Base-by-base conservation (phyloP, 1,139 yeast genomes). In the Casaregolazyma lundiana region DNA sequence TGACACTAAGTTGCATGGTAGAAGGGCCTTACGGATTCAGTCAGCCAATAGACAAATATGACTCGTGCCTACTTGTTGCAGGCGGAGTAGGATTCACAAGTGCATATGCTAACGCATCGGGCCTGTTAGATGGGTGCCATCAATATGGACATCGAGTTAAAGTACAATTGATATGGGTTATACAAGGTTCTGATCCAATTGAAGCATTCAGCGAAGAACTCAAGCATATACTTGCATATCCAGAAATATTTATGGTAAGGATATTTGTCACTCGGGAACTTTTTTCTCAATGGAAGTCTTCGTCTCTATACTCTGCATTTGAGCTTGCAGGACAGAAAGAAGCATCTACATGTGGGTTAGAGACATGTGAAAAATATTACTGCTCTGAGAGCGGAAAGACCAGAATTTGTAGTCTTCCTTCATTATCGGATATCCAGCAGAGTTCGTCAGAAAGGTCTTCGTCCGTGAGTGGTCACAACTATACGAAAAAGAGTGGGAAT, bases 1-100 rank as follows among this genome's bases (percentile, higher is more conserved):
- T 48, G 29, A 41, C 36, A 8, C 43, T 68, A 13, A 64, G 63
- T 43, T 73, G 76, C 2, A 60, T 71, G 34, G 57, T 78, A n/a
- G 84, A 80, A 53, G 84, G 84, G 0, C 82, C 84, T 0, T 80
- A 80, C 55, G 79, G 83, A 57, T 63, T 65, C 56, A 55, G 67
- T 54, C 56, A 76, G 50, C 72, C 84, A 61, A 48, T 77, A 46
- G 69, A 70, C 47, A 72, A 73, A 47, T 80, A 73, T 57, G 77
- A 78, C 46, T 73, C 73, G 36, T 62, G 71, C 6, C 61, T 80
- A 13, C 67, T 81, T 43, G 51, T 81, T 45, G 77, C 79, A 2
- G 82, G 85, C 53, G 87, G 88, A 47, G 81, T 80, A 53, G 92
- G 92, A 58, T 70, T 84, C 47, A 81, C 90, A 1, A 79, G 81